Conservation (phyloP, 306 rosid genomes). For the Luffa acutangula region DNA sequence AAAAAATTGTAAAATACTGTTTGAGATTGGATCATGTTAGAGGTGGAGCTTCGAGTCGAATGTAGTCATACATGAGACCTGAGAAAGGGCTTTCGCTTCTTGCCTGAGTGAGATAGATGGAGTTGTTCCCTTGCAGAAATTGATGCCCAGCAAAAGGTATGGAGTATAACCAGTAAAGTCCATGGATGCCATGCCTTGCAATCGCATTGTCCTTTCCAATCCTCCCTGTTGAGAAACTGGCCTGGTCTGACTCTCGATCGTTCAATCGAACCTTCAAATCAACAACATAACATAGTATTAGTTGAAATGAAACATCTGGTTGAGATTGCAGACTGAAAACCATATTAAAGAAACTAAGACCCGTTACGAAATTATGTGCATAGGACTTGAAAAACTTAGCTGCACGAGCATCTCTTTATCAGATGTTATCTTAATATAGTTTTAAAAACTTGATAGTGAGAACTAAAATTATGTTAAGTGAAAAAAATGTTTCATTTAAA, state of each 20-base stretch:
- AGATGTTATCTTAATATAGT: background rate
- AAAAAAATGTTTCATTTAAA: background rate
- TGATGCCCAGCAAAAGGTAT: slow-evolving; percentile 19
- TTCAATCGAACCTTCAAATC: slow-evolving; percentile 51
- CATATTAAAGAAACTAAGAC: background rate
- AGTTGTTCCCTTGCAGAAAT: slow-evolving; percentile 36
- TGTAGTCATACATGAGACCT: slow-evolving; percentile 76
- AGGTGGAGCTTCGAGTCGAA: slow-evolving; percentile 67
- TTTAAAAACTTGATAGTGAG: background rate
- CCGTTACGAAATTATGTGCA: background rate
- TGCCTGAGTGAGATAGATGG: slow-evolving; percentile 44
- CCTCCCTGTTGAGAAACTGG: slow-evolving; percentile 25
- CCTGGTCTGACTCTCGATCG: background rate
- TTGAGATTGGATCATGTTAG: background rate
- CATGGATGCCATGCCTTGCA: slow-evolving; percentile 82
- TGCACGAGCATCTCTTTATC: background rate
- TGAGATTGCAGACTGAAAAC: background rate
- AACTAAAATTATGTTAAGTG: background rate
- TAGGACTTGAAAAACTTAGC: background rate
- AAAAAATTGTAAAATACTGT: background rate
- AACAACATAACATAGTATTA: background rate
- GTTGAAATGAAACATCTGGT: background rate
- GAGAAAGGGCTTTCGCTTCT: slow-evolving; percentile 14
- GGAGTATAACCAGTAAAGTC: slow-evolving; percentile 37
- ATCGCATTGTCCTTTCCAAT: slow-evolving; percentile 60